Conservation (phyloP, 192 early-diverging fungal genomes). For the Rhizophagus prolifer region DNA sequence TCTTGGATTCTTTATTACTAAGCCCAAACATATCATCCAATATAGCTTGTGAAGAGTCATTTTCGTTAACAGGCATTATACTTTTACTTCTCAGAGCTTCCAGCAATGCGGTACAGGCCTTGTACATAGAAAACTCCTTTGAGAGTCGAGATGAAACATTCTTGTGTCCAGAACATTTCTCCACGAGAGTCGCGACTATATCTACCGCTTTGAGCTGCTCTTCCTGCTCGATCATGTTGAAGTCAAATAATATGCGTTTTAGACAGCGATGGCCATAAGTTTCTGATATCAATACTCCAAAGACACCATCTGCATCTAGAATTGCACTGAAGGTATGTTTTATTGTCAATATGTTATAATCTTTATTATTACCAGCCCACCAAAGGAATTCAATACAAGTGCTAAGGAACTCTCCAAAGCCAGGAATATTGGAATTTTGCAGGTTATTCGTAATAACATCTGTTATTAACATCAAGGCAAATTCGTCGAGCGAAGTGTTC, state of each 20-base stretch:
- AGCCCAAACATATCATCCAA: not conserved
- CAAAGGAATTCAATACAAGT: constrained; percentile 11
- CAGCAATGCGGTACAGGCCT: not conserved
- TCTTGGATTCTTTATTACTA: not conserved
- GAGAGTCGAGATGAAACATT: not conserved
- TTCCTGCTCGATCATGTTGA: not conserved
- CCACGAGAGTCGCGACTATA: not conserved
- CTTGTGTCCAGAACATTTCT: constrained; percentile 12
- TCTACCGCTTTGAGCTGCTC: not conserved
- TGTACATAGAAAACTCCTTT: not conserved
- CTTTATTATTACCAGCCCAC: not conserved
- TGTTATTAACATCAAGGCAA: not conserved
- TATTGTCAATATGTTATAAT: not conserved
- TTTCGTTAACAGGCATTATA: not conserved
- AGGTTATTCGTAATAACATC: not conserved
- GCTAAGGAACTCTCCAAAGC: not conserved
- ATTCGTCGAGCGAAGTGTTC: not conserved
- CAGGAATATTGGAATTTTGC: not conserved
- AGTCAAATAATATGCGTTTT: constrained; percentile 2
- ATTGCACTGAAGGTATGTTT: not conserved
- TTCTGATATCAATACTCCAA: not conserved
- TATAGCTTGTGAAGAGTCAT: not conserved
- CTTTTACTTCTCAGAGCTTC: not conserved
- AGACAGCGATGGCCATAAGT: not conserved
- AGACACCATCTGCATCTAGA: not conserved